Percentiles rank a stretch among this genome's conserved stretches.
Evolutionary conservation across 257 asterid genomes (phyloP).

Genomic region (Scutellaria minor): DNA sequence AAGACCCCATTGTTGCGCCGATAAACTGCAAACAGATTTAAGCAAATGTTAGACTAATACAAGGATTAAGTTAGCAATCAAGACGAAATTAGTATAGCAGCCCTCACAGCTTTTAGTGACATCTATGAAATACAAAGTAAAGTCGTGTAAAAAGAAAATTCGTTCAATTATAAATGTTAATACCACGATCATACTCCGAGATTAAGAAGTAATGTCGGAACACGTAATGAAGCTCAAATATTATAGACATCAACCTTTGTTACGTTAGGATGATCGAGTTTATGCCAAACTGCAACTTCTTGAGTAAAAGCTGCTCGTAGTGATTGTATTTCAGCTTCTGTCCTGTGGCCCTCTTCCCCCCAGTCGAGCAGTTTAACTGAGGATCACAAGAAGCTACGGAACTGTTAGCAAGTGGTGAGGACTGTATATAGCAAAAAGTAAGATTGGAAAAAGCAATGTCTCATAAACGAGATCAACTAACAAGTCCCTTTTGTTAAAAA

Average conservation of each 20-base stretch:
- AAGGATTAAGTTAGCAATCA: neutral
- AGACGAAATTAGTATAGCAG: neutral
- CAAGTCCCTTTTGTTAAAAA: neutral
- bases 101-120: neutral
- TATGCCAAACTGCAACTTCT: constrained; percentile 95
- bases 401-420: constrained; percentile 20
- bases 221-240: neutral
- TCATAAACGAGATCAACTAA: neutral
- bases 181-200: neutral
- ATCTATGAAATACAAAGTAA: neutral
- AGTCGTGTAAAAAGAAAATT: neutral
- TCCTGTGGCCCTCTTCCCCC: constrained; percentile 91
- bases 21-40: constrained; percentile 58
- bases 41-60: constrained; percentile 7
- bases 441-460: neutral
- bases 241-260: constrained; percentile 59
- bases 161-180: neutral
- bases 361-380: constrained; percentile 88
- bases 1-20: constrained; percentile 92
- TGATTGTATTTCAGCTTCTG: constrained; percentile 75
- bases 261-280: constrained; percentile 88
- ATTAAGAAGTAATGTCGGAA: neutral
- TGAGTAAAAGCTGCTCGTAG: constrained; percentile 85
- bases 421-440: constrained; percentile 3
- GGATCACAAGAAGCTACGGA: constrained; percentile 35